These are phyloP conservation scores for Lactifluus volemus DNA, from an alignment of 768 basidiomycete genomes.

Conservation along the genomic window DNA sequence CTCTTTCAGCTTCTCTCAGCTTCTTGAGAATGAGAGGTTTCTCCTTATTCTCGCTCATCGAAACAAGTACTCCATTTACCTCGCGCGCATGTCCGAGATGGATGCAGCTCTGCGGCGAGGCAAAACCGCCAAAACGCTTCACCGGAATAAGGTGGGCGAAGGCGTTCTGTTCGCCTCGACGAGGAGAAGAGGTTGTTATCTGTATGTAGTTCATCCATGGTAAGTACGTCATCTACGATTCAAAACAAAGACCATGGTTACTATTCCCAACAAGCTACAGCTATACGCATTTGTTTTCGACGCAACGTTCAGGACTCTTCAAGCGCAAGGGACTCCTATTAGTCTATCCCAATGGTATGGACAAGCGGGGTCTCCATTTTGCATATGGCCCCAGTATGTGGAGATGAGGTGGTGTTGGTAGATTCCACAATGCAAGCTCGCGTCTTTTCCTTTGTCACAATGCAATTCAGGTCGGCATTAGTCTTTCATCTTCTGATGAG, in stretches of 20 bases:
- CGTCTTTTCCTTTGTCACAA: constrained; percentile 44
- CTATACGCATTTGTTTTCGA: constrained; percentile 42
- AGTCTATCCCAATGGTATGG: constrained; percentile 39
- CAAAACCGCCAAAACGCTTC: constrained; percentile 21
- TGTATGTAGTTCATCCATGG: constrained; percentile 37
- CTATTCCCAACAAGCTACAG: constrained; percentile 19
- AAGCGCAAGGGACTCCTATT: constrained; percentile 33
- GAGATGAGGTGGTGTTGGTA: constrained; percentile 41
- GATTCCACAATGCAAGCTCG: constrained; percentile 37
- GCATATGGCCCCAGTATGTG: constrained; percentile 36
- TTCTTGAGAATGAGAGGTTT: constrained; percentile 8
- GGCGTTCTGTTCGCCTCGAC: constrained; percentile 40
- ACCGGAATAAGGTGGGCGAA: constrained; percentile 38
- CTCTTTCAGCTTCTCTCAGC: constrained; percentile 4
- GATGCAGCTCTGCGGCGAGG: not conserved
- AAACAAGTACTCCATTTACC: constrained; percentile 1
- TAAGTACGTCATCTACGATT: constrained; percentile 7
- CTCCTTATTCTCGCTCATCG: constrained; percentile 4
- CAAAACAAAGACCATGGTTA: no score
- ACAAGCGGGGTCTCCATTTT: constrained; percentile 22
- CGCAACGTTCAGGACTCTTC: constrained; percentile 34
- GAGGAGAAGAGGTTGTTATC: constrained; percentile 43
- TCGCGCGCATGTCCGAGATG: not conserved
- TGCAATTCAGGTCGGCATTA: constrained; percentile 41
- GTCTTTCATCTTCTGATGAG: not conserved